A percentile compares a stretch with the other conserved stretches of the same genome.
Conservation (phyloP, 75 land plant genomes). For the Isoetes taiwanensis region DNA sequence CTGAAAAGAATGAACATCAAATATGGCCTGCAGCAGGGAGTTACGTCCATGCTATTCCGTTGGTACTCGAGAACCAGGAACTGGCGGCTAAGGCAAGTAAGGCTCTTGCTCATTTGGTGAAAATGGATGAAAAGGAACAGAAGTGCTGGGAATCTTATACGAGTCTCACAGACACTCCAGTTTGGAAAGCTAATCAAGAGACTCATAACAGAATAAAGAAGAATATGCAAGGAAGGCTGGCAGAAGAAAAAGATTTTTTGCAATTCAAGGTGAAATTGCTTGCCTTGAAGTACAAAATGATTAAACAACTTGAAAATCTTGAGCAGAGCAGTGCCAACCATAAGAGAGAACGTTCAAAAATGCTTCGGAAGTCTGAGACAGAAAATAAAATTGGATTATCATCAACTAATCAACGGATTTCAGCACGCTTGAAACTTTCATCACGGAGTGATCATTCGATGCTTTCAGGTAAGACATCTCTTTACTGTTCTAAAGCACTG, state of each 20-base stretch:
- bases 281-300: slow-evolving; percentile 27
- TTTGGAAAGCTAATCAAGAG: slow-evolving; percentile 21
- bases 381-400: slow-evolving; percentile 4
- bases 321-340: slow-evolving; percentile 13
- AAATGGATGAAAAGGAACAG: neutral
- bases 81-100: neutral
- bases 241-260: slow-evolving; percentile 1
- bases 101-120: slow-evolving; percentile 13
- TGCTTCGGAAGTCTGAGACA: slow-evolving; percentile 7
- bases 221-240: slow-evolving; percentile 12
- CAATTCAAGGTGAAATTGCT: slow-evolving; percentile 24
- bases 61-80: slow-evolving; percentile 8
- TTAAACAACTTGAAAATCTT: slow-evolving; percentile 52
- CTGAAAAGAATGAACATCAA: too few species aligned
- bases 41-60: neutral
- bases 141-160: slow-evolving; percentile 6
- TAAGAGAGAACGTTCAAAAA: slow-evolving; percentile 11
- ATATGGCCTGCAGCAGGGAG: neutral
- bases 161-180: slow-evolving; percentile 10
- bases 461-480: too few species aligned
- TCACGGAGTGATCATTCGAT: too few species aligned
- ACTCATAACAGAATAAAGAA: slow-evolving; percentile 11
- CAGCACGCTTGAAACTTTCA: too few species aligned
- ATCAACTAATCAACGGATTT: slow-evolving; percentile 12
- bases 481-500: too few species aligned